Percentiles rank a stretch among this genome's conserved stretches.
Conservation (phyloP, 2,329 filamentous ascomycete species). For the Penicillium griseofulvum region DNA sequence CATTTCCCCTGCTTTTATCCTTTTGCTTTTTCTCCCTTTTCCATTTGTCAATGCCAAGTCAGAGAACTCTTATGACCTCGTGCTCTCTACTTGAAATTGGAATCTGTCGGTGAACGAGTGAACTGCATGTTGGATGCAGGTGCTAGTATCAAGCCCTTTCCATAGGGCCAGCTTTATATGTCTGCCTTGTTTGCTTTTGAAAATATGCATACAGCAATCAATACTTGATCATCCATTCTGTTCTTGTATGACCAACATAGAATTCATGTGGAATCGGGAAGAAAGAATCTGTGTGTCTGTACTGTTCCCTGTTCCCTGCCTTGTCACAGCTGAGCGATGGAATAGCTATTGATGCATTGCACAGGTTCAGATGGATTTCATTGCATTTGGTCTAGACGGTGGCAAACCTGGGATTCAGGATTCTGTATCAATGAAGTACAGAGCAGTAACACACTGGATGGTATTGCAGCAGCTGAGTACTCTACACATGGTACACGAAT, state of each 20-base stretch:
- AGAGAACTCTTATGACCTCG: background rate
- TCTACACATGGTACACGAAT: background rate
- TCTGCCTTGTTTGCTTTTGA: background rate
- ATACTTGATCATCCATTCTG: background rate
- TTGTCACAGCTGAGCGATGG: background rate
- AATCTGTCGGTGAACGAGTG: conserved; percentile 1
- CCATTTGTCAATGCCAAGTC: background rate
- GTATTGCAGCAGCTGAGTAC: background rate
- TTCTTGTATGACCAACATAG: background rate
- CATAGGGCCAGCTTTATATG: background rate
- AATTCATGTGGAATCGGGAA: conserved; percentile 1
- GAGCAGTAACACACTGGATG: background rate
- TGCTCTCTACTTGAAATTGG: conserved; percentile 2
- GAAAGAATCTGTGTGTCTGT: background rate
- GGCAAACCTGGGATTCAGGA: conserved; percentile 1
- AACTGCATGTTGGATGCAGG: conserved; percentile 1
- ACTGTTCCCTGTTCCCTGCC: background rate
- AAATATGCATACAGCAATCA: conserved; percentile 6
- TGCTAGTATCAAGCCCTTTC: background rate
- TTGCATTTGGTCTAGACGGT: background rate
- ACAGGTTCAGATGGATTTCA: background rate
- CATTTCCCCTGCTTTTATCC: conserved; percentile 1
- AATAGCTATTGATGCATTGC: background rate
- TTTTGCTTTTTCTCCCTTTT: conserved; percentile 1
- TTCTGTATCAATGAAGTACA: background rate